A percentile compares a stretch with the other conserved stretches of the same genome.
These are phyloP conservation scores for Phialocephala subalpina DNA, from an alignment of 2,329 filamentous ascomycete genomes.

Conservation along the genomic window DNA sequence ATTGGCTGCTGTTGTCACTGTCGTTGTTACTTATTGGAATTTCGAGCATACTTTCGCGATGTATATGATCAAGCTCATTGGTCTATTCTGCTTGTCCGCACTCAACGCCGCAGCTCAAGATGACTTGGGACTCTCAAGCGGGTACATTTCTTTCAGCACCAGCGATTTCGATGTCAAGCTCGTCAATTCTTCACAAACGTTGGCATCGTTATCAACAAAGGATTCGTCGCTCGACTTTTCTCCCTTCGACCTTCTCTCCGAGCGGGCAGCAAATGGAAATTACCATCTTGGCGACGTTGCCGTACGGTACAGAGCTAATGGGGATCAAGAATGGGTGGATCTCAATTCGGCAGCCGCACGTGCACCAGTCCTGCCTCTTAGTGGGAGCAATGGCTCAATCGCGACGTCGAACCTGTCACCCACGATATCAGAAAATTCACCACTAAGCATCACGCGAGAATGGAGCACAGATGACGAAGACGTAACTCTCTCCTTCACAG, in stretches of 20 bases:
- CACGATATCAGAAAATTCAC: constrained; percentile 48
- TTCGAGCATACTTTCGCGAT: background rate
- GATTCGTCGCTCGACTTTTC: constrained; percentile 60
- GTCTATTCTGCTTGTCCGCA: background rate
- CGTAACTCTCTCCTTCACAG: constrained; percentile 58
- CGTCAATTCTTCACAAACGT: constrained; percentile 54
- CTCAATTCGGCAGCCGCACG: constrained; percentile 55
- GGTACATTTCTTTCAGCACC: constrained; percentile 26
- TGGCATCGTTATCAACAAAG: constrained; percentile 55
- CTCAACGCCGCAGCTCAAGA: constrained; percentile 1
- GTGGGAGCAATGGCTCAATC: constrained; percentile 41
- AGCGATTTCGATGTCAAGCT: constrained; percentile 51
- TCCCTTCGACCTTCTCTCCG: constrained; percentile 57
- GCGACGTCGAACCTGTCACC: constrained; percentile 51
- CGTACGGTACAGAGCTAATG: constrained; percentile 57
- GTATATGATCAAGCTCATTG: background rate
- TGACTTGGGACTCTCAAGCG: constrained; percentile 8
- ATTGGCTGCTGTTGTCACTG: background rate
- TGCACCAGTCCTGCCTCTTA: constrained; percentile 45
- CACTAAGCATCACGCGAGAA: constrained; percentile 57
- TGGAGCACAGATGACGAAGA: constrained; percentile 59
- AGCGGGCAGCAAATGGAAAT: constrained; percentile 57
- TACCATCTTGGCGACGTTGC: constrained; percentile 68
- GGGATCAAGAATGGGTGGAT: constrained; percentile 51
- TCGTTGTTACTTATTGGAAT: background rate